Evolutionary conservation across 1,284 basidiomycete genomes (phyloP), one percentile per base, ranked within the genome.

Genomic region (Rhodotorula mucilaginosa): DNA sequence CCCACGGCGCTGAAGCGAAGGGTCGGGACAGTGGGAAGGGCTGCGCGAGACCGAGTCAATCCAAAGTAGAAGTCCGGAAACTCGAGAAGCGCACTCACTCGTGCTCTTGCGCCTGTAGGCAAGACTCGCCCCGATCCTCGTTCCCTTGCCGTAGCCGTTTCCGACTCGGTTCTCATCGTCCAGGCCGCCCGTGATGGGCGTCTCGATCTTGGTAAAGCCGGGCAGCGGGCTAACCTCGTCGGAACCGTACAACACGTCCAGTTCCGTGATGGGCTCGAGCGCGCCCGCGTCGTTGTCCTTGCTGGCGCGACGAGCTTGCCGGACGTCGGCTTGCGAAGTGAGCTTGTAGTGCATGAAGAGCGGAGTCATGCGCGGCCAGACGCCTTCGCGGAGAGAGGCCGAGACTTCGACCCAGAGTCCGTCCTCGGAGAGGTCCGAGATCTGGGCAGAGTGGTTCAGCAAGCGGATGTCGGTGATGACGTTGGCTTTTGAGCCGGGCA

Each of bases 161-260:
- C 65, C 68, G 23, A 65, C 54, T 12, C 80, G 71, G 78, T 80
- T 65, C 73, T 77, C 21, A 72, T 79, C 62, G 52, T 72, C 67
- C 21, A 68, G 70, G 39, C 80, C 77, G 10, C 78, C 78, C 16
- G 79, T 78, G 23, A 87, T 83, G 10, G 88, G 85, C 3, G 86
- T 81, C 0, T 76, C 78, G 34, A 93, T 78, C 76, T 86, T 88
- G 76, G 91, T 85, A 78, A 93, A 96, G 0, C 92, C 93, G 76
- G 88, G 93, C 87, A 90, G 92, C 0, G 91, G 87, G 10, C 85
- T 83, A 66, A 89, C 66, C 54, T 75, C 70, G 23, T 48, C 88
- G 61, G 90, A 88, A 5, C 93, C 93, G 78, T 88, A 95, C 0
- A 91, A 81, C 2, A 95, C 84, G 79, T 95, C 92, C n/a, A 96